These are phyloP conservation scores for Fusarium sp. DNA, from an alignment of 2,329 filamentous ascomycete genomes.

Conservation along the genomic window DNA sequence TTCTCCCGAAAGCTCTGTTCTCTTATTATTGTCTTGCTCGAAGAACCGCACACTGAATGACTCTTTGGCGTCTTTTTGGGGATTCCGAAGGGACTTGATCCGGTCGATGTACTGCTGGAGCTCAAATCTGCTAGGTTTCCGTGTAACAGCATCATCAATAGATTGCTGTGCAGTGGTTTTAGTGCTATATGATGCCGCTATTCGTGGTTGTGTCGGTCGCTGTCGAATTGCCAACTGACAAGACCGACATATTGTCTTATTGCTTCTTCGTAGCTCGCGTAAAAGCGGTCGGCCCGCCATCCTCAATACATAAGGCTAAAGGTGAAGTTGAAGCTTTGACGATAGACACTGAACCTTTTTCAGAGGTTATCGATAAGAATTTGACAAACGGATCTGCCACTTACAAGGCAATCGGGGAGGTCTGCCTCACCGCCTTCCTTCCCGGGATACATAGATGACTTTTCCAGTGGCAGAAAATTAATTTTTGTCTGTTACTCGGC, in stretches of 20 bases:
- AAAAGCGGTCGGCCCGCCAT: slow-evolving; percentile 55
- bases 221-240: slow-evolving; percentile 52
- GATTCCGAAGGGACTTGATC: slow-evolving; percentile 44
- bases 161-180: slow-evolving; percentile 36
- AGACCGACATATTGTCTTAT: slow-evolving; percentile 54
- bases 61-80: slow-evolving; percentile 26
- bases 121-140: slow-evolving; percentile 47
- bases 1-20: slow-evolving; percentile 55
- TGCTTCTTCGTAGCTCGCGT: slow-evolving; percentile 52
- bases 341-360: slow-evolving; percentile 43
- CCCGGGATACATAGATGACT: slow-evolving; percentile 14
- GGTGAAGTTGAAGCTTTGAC: slow-evolving; percentile 11
- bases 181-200: slow-evolving; percentile 51
- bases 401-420: slow-evolving; percentile 8
- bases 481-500: slow-evolving; percentile 47
- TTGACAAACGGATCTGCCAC: slow-evolving; percentile 21
- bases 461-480: slow-evolving; percentile 54
- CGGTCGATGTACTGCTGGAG: slow-evolving; percentile 47
- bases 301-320: slow-evolving; percentile 29
- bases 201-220: slow-evolving; percentile 44
- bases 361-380: slow-evolving; percentile 52
- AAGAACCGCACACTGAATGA: slow-evolving; percentile 60
- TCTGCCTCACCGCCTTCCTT: slow-evolving; percentile 49
- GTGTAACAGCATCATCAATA: slow-evolving; percentile 29
- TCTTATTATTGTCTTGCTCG: slow-evolving; percentile 57